A percentile compares a stretch with the other conserved stretches of the same genome.
Conservation (phyloP, 345 rosid species). For the Gossypioides kirkii region DNA sequence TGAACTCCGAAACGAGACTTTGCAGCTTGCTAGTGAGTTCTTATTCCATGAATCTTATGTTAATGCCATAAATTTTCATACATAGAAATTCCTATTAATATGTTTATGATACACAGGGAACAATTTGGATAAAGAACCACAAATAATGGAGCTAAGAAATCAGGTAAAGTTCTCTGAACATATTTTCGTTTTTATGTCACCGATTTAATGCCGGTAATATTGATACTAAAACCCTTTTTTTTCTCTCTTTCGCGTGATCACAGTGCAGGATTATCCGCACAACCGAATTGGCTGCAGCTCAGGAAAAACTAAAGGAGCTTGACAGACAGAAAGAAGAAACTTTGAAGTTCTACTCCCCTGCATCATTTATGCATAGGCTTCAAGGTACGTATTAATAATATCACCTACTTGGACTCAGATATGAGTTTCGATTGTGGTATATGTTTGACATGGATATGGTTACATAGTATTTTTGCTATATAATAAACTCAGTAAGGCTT, state of each 20-base stretch:
- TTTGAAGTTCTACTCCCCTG: conserved; percentile 61
- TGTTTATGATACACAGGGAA: conserved; percentile 36
- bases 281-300: conserved; percentile 83
- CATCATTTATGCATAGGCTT: conserved; percentile 59
- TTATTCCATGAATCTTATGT: not conserved
- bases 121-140: conserved; percentile 86
- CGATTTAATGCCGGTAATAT: not conserved
- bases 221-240: not conserved
- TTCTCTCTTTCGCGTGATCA: not conserved
- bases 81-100: not conserved
- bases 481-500: not conserved
- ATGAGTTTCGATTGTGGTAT: not conserved
- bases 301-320: conserved; percentile 73
- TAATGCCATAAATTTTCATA: not conserved
- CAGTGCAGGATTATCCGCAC: conserved; percentile 94
- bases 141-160: conserved; percentile 71
- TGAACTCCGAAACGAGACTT: conserved; percentile 83
- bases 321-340: conserved; percentile 69
- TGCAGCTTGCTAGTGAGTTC: conserved; percentile 86
- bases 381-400: conserved; percentile 45
- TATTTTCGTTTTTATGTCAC: not conserved
- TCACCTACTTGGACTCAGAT: not conserved
- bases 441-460: not conserved
- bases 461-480: not conserved
- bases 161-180: conserved; percentile 41